These are phyloP conservation scores for Herpetomonas samuelpessoai DNA, from an alignment of 208 protist species.

Conservation along the genomic window DNA sequence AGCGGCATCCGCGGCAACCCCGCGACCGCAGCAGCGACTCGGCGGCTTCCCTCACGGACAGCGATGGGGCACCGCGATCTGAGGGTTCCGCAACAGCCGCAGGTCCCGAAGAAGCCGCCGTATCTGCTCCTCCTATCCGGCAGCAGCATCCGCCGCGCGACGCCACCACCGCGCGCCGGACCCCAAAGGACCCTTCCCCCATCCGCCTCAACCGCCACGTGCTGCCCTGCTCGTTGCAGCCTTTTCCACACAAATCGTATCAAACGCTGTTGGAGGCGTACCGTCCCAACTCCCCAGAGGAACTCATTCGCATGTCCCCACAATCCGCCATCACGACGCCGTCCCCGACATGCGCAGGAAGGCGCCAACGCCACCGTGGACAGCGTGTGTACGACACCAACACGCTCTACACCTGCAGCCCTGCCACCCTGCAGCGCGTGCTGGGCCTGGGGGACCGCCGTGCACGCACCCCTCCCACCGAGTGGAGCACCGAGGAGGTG, in stretches of 20 bases:
- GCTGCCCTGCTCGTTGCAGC: slow-evolving; percentile 23
- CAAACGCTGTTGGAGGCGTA: slow-evolving; percentile 17
- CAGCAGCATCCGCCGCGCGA: too few species aligned
- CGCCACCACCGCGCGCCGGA: too few species aligned
- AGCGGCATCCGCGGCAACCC: neutral
- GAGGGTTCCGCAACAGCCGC: too few species aligned
- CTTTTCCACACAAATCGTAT: slow-evolving; percentile 14
- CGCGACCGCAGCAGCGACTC: neutral
- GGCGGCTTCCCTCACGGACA: too few species aligned
- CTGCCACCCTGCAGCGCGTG: neutral
- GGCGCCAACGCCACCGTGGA: too few species aligned
- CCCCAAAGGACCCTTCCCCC: too few species aligned
- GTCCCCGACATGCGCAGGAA: neutral
- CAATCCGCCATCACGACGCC: slow-evolving; percentile 20
- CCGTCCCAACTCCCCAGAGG: too few species aligned
- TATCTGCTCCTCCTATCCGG: too few species aligned
- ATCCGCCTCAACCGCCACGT: slow-evolving; percentile 19
- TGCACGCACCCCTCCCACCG: neutral
- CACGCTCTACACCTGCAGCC: neutral
- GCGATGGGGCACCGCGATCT: too few species aligned
- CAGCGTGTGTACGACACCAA: neutral
- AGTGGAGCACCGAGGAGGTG: slow-evolving; percentile 1
- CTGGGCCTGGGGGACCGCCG: neutral
- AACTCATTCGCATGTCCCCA: too few species aligned
- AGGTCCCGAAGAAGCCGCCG: too few species aligned